Conservation (phyloP, 2,329 filamentous ascomycete species). For the Fusarium phyllophilum region DNA sequence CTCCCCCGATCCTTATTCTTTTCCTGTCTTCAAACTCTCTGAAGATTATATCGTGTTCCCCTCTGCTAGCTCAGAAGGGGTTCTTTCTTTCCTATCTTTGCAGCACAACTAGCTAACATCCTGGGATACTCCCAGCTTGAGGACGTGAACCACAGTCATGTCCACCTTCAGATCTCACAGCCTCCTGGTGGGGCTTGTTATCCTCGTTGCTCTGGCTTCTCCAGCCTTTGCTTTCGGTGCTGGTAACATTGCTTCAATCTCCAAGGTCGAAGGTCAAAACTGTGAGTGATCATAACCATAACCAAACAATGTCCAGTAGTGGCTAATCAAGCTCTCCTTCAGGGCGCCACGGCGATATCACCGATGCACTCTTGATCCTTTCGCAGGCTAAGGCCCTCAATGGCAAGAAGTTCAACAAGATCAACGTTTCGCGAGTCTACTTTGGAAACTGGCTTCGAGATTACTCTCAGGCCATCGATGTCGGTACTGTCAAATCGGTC, state of each 20-base stretch:
- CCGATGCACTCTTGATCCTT: slow-evolving; percentile 85
- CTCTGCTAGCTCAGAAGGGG: slow-evolving; percentile 38
- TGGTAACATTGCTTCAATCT: slow-evolving; percentile 85
- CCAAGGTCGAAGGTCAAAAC: slow-evolving; percentile 85
- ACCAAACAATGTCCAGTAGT: background rate
- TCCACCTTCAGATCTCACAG: slow-evolving; percentile 59
- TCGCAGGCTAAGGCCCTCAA: slow-evolving; percentile 63
- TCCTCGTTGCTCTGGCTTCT: slow-evolving; percentile 73
- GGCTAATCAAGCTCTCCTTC: slow-evolving; percentile 15
- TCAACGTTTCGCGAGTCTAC: slow-evolving; percentile 89
- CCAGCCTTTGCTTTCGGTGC: slow-evolving; percentile 84
- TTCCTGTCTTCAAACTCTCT: background rate
- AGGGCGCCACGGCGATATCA: slow-evolving; percentile 91
- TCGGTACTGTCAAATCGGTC: slow-evolving; percentile 90
- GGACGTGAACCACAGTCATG: slow-evolving; percentile 52
- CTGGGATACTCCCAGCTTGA: slow-evolving; percentile 33
- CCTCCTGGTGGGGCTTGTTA: slow-evolving; percentile 64
- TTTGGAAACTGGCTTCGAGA: slow-evolving; percentile 96
- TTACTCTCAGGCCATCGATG: slow-evolving; percentile 94
- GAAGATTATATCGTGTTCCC: slow-evolving; percentile 5
- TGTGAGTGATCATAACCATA: slow-evolving; percentile 59
- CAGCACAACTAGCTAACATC: slow-evolving; percentile 11
- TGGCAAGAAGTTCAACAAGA: slow-evolving; percentile 86
- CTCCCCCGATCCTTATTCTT: background rate
- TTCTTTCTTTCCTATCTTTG: slow-evolving; percentile 9